phyloP scores from a whole-genome alignment of 257 asterid genomes.

The Mitragyna speciosa region DNA sequence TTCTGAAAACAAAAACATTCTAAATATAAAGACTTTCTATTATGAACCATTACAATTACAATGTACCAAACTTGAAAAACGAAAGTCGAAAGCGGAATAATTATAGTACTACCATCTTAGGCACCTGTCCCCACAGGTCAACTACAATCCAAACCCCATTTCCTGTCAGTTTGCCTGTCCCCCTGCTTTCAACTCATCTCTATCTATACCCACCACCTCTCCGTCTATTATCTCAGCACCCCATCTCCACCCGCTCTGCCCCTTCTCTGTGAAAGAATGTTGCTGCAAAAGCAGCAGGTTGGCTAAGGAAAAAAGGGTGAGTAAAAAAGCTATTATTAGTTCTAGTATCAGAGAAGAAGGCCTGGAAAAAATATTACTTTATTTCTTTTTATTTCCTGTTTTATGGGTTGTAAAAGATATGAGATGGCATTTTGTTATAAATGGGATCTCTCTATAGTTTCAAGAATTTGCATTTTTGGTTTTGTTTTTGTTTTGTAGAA shows the following conservation, averaged over 20 bases:
- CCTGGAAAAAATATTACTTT: background rate
- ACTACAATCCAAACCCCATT: background rate
- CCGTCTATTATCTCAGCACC: background rate
- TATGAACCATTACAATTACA: too few species aligned
- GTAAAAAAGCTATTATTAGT: background rate
- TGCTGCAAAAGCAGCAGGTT: conserved; percentile 11
- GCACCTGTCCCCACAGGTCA: conserved; percentile 1
- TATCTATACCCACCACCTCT: background rate
- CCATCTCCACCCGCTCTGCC: too few species aligned
- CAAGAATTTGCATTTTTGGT: background rate
- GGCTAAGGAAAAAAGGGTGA: background rate
- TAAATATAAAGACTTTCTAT: too few species aligned
- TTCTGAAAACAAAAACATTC: too few species aligned
- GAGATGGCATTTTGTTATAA: background rate
- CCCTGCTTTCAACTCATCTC: background rate
- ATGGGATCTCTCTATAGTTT: background rate
- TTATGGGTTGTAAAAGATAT: background rate
- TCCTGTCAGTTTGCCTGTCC: background rate
- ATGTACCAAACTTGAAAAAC: too few species aligned
- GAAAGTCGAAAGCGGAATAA: background rate
- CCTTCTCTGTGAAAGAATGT: background rate
- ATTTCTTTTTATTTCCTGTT: background rate
- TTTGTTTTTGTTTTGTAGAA: too few species aligned
- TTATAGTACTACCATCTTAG: background rate
- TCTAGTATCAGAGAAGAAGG: background rate